Evolutionary conservation across 179 eudicot genomes (phyloP).

Genomic region (Monotropa hypopitys): DNA sequence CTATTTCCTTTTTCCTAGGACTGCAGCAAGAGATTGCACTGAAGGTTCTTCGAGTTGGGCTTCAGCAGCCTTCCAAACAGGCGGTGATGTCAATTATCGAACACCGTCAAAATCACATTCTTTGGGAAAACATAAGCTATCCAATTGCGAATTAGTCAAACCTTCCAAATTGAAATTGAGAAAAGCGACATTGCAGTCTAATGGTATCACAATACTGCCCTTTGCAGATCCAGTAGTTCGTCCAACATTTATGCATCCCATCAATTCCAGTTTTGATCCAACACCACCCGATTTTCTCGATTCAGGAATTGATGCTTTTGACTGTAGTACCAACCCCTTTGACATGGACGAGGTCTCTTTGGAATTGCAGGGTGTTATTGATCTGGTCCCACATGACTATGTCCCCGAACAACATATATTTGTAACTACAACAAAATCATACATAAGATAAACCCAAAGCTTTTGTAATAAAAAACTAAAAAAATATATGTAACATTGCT

Average conservation of each 20-base stretch:
- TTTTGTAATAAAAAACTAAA: too few relatives aligned
- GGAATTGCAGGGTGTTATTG: conserved; percentile 12
- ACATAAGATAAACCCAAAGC: too few relatives aligned
- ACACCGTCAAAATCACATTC: conserved; percentile 27
- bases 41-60: conserved; percentile 38
- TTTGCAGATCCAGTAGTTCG: conserved; percentile 25
- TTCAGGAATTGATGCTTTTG: conserved; percentile 13
- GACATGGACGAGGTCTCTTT: conserved; percentile 8
- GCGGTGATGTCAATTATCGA: conserved; percentile 34
- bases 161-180: conserved; percentile 58
- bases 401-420: too few relatives aligned
- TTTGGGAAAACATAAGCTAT: conserved; percentile 63
- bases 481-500: too few relatives aligned
- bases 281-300: conserved; percentile 22
- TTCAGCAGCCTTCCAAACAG: conserved; percentile 29
- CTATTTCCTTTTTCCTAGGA: conserved; percentile 25
- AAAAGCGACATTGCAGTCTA: conserved; percentile 31
- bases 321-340: conserved; percentile 8
- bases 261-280: conserved; percentile 20
- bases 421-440: too few relatives aligned
- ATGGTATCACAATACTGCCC: conserved; percentile 14
- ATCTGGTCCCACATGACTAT: conserved; percentile 28
- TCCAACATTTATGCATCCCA: conserved; percentile 9
- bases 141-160: conserved; percentile 32
- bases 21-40: conserved; percentile 34